Evolutionary conservation across 2,329 filamentous ascomycete genomes (phyloP), one percentile per base, ranked within the genome.

Genomic region (Westerdykella aurantiaca): DNA sequence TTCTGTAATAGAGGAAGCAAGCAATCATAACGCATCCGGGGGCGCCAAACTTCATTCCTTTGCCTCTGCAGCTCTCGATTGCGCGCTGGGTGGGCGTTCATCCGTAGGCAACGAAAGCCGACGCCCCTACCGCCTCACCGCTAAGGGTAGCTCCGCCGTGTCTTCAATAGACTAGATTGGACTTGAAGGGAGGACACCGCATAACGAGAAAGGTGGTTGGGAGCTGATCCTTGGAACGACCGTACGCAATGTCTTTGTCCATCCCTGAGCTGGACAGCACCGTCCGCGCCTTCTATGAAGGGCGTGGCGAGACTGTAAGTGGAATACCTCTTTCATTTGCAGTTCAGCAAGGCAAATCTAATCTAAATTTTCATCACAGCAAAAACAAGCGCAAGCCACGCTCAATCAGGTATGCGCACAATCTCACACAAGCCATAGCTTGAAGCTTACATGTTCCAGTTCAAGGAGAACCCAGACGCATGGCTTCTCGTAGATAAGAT

Each of bases 401-500:
- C 75, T 97, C 66, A 96, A 95, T 72, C 88, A 95, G 81, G 88
- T 91, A 79, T 67, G 80, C 37, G 37, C 35, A 10, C 39, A 14
- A 10, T 34, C 41, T 41, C 17, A 18, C 31, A 18, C 22, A 25
- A 48, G 48, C 46, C 37, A 35, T n/a, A 18, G 33, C 18, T 35
- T 18, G 22, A 41, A 46, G 48, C 56, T 60, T 38, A 61, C 50
- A 37, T 42, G 38, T 63, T 16, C 12, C 33, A 97, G 88, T 98
- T 98, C 79, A 97, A 97, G 72, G 93, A 97, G 75, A 95, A 97
- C 64, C 90, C 91, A 46, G 93, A 98, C 74, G 85, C 93, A 47
- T 98, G 93, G 93, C 80, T 97, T 55, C 81, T 96, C 68, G 93
- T 97, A 61, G 93, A 96, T 68, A 90, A 95, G 73, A 95, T 98